phyloP scores from a whole-genome alignment of 176 grass and related monocot genomes.

The Zoysia japonica region DNA sequence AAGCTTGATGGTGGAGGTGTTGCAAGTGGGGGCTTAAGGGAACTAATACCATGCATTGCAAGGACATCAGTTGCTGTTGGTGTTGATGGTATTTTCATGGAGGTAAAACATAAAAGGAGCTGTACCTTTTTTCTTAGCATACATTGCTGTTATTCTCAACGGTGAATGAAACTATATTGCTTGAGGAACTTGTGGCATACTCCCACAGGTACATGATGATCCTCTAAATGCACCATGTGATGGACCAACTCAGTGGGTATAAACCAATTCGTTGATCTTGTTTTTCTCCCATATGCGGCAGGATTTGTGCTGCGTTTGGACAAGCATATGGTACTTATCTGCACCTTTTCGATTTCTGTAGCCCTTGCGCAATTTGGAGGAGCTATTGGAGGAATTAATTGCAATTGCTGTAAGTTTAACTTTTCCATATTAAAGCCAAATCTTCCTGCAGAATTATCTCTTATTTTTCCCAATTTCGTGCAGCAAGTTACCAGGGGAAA shows the following conservation, averaged over 20 bases:
- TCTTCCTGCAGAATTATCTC: background rate
- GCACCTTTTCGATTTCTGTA: conserved; percentile 26
- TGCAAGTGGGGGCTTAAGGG: conserved; percentile 84
- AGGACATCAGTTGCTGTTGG: conserved; percentile 90
- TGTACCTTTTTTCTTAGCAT: background rate
- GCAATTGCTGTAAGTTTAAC: conserved; percentile 74
- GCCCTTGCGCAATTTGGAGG: conserved; percentile 88
- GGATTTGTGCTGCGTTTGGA: background rate
- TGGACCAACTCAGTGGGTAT: conserved; percentile 93
- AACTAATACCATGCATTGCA: conserved; percentile 97
- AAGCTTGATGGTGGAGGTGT: conserved; percentile 97
- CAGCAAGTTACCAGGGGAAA: conserved; percentile 84
- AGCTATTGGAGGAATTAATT: conserved; percentile 82
- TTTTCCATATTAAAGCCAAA: background rate
- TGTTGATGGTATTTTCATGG: conserved; percentile 98
- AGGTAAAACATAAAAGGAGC: conserved; percentile 56
- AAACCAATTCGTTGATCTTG: conserved; percentile 9
- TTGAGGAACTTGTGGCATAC: conserved; percentile 5
- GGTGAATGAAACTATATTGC: background rate
- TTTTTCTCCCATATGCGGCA: conserved; percentile 18
- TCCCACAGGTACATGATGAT: conserved; percentile 80
- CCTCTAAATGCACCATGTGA: conserved; percentile 86
- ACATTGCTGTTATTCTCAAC: background rate
- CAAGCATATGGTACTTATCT: background rate
- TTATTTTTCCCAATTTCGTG: background rate